A percentile compares a stretch with the other conserved stretches of the same genome.
phyloP scores from a whole-genome alignment of 2,329 filamentous ascomycete species.

The Cladophialophora bantiana region DNA sequence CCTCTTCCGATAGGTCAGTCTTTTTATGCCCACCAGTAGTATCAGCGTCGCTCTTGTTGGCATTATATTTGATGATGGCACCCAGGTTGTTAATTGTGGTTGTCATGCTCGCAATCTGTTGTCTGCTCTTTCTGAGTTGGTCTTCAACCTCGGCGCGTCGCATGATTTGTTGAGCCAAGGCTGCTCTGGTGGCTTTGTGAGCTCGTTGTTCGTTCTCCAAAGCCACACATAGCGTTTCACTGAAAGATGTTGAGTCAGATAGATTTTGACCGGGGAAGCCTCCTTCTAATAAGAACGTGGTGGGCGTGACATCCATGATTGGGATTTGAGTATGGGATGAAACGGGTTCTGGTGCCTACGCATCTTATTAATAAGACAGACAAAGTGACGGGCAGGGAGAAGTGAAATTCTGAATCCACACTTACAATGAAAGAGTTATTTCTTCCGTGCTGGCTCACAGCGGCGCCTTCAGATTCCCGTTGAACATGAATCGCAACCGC shows the following conservation, averaged over 20 bases:
- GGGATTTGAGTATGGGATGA: constrained; percentile 2
- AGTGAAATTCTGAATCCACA: not conserved
- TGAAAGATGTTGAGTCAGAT: constrained; percentile 21
- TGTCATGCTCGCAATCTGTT: constrained; percentile 31
- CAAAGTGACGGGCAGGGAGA: not conserved
- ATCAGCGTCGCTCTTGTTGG: constrained; percentile 7
- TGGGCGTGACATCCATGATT: constrained; percentile 27
- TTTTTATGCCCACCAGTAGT: not conserved
- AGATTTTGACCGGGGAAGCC: not conserved
- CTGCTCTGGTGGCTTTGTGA: constrained; percentile 32
- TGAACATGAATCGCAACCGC: not conserved
- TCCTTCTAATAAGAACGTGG: constrained; percentile 16
- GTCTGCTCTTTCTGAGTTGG: constrained; percentile 22
- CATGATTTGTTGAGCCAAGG: constrained; percentile 28
- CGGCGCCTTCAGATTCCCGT: not conserved
- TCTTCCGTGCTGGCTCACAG: not conserved
- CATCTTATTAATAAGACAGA: constrained; percentile 12
- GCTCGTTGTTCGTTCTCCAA: constrained; percentile 37
- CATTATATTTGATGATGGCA: constrained; percentile 36
- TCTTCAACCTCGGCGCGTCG: constrained; percentile 23
- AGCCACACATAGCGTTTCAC: constrained; percentile 26
- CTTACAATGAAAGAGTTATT: constrained; percentile 23
- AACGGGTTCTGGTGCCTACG: constrained; percentile 15
- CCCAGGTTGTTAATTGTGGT: constrained; percentile 34
- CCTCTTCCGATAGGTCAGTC: constrained; percentile 1